These are phyloP conservation scores for Quercus aquifolioides DNA, from an alignment of 306 rosid species.

Conservation along the genomic window DNA sequence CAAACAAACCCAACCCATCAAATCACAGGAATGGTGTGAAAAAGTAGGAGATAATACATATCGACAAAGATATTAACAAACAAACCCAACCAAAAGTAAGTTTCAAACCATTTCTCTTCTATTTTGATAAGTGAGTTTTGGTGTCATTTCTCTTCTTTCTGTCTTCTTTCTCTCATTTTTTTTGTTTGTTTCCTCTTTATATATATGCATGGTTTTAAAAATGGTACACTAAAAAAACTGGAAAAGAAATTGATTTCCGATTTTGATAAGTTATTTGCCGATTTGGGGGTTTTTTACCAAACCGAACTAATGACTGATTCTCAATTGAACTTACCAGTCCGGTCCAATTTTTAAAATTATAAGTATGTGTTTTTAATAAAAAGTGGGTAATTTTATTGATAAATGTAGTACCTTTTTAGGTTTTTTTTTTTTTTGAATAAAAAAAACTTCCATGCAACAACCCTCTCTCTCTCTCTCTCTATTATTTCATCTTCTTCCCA, in stretches of 20 bases:
- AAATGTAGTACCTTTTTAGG: too few relatives aligned
- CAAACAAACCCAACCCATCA: background rate
- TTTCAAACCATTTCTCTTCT: background rate
- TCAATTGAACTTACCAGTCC: accelerated
- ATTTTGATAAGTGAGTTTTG: background rate
- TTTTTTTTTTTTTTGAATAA: too few relatives aligned
- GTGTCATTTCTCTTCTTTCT: background rate
- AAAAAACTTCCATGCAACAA: too few relatives aligned
- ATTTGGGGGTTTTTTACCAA: accelerated
- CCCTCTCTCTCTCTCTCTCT: too few relatives aligned
- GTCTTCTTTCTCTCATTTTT: background rate
- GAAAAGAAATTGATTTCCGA: accelerated
- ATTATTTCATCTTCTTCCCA: slow-evolving; percentile 45
- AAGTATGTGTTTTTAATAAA: too few relatives aligned
- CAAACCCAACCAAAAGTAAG: background rate
- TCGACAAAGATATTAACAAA: background rate
- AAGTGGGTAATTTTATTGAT: too few relatives aligned
- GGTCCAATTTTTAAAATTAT: too few relatives aligned
- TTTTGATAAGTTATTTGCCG: accelerated
- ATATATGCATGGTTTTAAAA: too few relatives aligned
- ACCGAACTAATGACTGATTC: accelerated
- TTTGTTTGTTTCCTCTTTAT: too few relatives aligned
- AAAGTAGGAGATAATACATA: background rate
- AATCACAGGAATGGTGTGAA: too few relatives aligned
- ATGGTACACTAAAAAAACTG: accelerated